A percentile compares a stretch with the other conserved stretches of the same genome.
phyloP scores from a whole-genome alignment of 2,329 filamentous ascomycete genomes.

The Penicillium occitanis region DNA sequence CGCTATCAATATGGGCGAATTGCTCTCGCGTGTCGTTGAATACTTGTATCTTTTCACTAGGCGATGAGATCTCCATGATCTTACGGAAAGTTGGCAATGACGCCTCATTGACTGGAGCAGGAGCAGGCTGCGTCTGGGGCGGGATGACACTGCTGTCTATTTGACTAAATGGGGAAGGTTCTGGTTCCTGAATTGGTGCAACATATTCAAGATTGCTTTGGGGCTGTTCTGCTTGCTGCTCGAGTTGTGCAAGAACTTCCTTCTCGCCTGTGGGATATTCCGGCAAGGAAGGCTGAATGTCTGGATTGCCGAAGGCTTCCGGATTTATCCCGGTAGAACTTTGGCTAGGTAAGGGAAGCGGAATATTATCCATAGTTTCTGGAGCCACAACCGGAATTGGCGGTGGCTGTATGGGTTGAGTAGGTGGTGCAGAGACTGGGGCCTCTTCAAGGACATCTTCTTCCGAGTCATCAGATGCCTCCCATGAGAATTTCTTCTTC shows the following conservation, averaged over 20 bases:
- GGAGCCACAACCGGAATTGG: slow-evolving; percentile 8
- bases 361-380: neutral
- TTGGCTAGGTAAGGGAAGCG: neutral
- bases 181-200: slow-evolving; percentile 10
- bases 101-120: slow-evolving; percentile 28
- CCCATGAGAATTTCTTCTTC: slow-evolving; percentile 48
- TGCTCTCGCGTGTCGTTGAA: slow-evolving; percentile 71
- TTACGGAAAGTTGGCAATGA: slow-evolving; percentile 67
- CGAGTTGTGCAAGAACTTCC: slow-evolving; percentile 4
- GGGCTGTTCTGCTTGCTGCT: slow-evolving; percentile 10
- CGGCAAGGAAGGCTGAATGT: neutral
- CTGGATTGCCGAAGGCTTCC: neutral
- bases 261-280: neutral
- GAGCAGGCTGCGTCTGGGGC: neutral
- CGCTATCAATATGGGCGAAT: slow-evolving; percentile 71
- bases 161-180: slow-evolving; percentile 19
- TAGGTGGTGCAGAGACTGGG: neutral
- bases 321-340: neutral
- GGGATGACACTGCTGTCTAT: neutral
- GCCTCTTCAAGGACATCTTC: slow-evolving; percentile 19
- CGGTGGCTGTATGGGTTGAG: slow-evolving; percentile 8
- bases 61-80: slow-evolving; percentile 67
- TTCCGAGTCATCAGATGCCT: slow-evolving; percentile 29
- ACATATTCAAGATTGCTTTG: slow-evolving; percentile 20
- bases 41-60: slow-evolving; percentile 67